These are phyloP conservation scores for Gossypium lobatum DNA, from an alignment of 441 rosid species.

Conservation along the genomic window DNA sequence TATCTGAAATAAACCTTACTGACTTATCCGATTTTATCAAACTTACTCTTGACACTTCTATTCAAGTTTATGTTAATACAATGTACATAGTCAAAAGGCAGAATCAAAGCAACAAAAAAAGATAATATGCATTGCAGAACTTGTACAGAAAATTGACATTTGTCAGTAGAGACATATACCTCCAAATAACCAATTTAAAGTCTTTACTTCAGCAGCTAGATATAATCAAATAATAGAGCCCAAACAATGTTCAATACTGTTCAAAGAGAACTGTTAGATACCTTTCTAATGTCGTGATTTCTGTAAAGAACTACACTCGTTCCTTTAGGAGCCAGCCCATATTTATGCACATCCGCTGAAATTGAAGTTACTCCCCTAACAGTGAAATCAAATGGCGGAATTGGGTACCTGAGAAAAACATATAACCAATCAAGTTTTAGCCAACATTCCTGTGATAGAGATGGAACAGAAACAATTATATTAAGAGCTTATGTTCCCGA, in stretches of 20 bases:
- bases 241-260: constrained; percentile 6
- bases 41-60: not conserved
- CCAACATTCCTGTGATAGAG: not conserved
- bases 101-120: not conserved
- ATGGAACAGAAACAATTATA: not conserved
- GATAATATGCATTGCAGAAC: not conserved
- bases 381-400: constrained; percentile 86
- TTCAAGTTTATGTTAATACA: not conserved
- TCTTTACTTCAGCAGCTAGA: constrained; percentile 2
- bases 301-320: constrained; percentile 89
- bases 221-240: not conserved
- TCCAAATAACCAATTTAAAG: not conserved
- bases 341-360: constrained; percentile 89
- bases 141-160: not conserved
- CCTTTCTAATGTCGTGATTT: constrained; percentile 96
- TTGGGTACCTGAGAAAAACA: constrained; percentile 49
- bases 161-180: not conserved
- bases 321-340: constrained; percentile 96
- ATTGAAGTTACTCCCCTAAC: constrained; percentile 88
- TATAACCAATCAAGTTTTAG: not conserved
- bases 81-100: not conserved
- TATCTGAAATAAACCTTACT: not conserved
- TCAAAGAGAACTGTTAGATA: constrained; percentile 15
- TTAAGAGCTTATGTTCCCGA: not conserved
- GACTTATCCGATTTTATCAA: not conserved